A percentile compares a stretch with the other conserved stretches of the same genome.
Conservation (phyloP, 305 asterid genomes). For the Solanum hybrid region DNA sequence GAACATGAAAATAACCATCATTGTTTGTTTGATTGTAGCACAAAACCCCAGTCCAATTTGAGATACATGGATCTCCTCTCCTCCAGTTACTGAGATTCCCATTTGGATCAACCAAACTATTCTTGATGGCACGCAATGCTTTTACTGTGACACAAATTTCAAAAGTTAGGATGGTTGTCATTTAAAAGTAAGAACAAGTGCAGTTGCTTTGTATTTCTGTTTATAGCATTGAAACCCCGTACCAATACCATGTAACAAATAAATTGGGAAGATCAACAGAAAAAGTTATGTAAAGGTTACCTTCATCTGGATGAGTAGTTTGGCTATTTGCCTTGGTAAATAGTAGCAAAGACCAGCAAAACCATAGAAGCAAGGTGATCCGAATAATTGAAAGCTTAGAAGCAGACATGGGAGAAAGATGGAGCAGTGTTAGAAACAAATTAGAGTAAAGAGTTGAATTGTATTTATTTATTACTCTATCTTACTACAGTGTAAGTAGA, state of each 20-base stretch:
- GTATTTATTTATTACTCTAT: not conserved
- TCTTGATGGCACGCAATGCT: slow-evolving; percentile 50
- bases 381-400: slow-evolving; percentile 22
- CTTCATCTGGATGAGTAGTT: slow-evolving; percentile 60
- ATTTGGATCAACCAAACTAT: slow-evolving; percentile 43
- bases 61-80: slow-evolving; percentile 72
- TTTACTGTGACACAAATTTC: slow-evolving; percentile 33
- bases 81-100: slow-evolving; percentile 49
- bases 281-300: slow-evolving; percentile 13
- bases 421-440: not conserved
- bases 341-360: slow-evolving; percentile 54
- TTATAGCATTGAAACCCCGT: not conserved
- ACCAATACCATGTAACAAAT: not conserved
- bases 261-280: not conserved
- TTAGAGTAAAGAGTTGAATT: not conserved
- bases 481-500: not conserved
- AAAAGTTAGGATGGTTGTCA: not conserved
- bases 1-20: slow-evolving; percentile 56
- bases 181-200: not conserved
- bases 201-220: not conserved
- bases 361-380: slow-evolving; percentile 33
- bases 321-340: slow-evolving; percentile 35
- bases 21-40: slow-evolving; percentile 45
- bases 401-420: slow-evolving; percentile 18
- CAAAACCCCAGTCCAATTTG: slow-evolving; percentile 61